Percentiles rank a stretch among this genome's conserved stretches.
These are phyloP conservation scores for Lactarius psammicola DNA, from an alignment of 768 basidiomycete species.

Conservation along the genomic window DNA sequence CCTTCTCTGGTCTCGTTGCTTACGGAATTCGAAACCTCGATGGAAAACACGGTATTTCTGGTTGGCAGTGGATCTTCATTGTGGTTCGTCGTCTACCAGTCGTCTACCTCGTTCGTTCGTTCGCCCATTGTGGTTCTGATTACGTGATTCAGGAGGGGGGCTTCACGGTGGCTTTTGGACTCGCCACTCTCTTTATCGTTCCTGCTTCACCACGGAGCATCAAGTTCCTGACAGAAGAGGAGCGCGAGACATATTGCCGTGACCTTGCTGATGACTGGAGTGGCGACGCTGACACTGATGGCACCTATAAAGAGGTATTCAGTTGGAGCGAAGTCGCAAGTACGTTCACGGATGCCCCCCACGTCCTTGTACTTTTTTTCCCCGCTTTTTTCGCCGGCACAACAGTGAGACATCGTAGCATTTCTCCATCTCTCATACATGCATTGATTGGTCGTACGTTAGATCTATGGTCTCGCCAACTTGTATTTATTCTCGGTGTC, in stretches of 20 bases:
- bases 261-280: slow-evolving; percentile 37
- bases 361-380: slow-evolving; percentile 52
- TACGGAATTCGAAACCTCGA: slow-evolving; percentile 56
- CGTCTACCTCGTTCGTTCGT: background rate
- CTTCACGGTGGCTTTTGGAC: slow-evolving; percentile 59
- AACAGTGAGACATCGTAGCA: slow-evolving; percentile 23
- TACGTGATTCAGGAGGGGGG: slow-evolving; percentile 47
- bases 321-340: slow-evolving; percentile 54
- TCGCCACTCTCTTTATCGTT: slow-evolving; percentile 50
- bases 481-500: slow-evolving; percentile 24
- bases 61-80: slow-evolving; percentile 69
- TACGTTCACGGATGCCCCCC: slow-evolving; percentile 47
- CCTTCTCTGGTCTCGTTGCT: slow-evolving; percentile 63
- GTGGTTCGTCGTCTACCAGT: slow-evolving; percentile 37
- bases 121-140: background rate
- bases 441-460: background rate
- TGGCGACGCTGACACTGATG: slow-evolving; percentile 39
- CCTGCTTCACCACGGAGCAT: slow-evolving; percentile 43
- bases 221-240: slow-evolving; percentile 49
- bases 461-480: slow-evolving; percentile 29
- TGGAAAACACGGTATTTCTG: slow-evolving; percentile 49
- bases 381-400: slow-evolving; percentile 55
- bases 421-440: background rate
- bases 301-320: slow-evolving; percentile 46
- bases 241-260: slow-evolving; percentile 40